Evolutionary conservation across 257 asterid genomes (phyloP).

Genomic region (Nicotiana benthamiana): DNA sequence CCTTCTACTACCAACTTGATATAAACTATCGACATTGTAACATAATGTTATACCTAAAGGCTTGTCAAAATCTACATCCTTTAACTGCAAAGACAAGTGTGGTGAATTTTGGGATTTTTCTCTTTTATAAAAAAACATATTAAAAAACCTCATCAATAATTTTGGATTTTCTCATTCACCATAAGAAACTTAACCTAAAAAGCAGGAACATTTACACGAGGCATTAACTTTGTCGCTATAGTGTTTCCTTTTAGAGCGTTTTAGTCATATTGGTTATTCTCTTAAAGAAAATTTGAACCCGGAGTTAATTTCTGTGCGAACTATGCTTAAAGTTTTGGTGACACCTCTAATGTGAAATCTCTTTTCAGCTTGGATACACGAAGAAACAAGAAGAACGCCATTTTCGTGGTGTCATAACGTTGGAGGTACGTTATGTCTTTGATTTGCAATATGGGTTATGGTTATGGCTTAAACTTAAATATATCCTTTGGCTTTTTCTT

Average conservation of each 20-base stretch:
- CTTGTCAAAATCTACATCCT: not conserved
- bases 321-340: not conserved
- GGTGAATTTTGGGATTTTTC: not conserved
- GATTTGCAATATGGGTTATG: not conserved
- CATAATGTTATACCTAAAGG: not conserved
- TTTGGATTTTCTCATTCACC: not conserved
- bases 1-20: not conserved
- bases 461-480: not conserved
- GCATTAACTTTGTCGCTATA: not conserved
- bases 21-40: not conserved
- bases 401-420: slow-evolving; percentile 87
- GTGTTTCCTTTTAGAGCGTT: not conserved
- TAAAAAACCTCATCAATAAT: too few relatives aligned
- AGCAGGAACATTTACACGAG: not conserved
- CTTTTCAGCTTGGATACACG: slow-evolving; percentile 90
- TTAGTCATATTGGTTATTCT: not conserved
- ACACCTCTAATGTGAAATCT: not conserved
- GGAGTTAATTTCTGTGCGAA: not conserved
- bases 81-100: not conserved
- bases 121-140: too few relatives aligned
- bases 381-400: slow-evolving; percentile 92
- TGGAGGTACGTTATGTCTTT: slow-evolving; percentile 52
- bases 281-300: not conserved
- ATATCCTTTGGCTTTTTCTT: not conserved
- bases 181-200: not conserved